Conservation (phyloP, 768 basidiomycete genomes). For the Imleria badia region DNA sequence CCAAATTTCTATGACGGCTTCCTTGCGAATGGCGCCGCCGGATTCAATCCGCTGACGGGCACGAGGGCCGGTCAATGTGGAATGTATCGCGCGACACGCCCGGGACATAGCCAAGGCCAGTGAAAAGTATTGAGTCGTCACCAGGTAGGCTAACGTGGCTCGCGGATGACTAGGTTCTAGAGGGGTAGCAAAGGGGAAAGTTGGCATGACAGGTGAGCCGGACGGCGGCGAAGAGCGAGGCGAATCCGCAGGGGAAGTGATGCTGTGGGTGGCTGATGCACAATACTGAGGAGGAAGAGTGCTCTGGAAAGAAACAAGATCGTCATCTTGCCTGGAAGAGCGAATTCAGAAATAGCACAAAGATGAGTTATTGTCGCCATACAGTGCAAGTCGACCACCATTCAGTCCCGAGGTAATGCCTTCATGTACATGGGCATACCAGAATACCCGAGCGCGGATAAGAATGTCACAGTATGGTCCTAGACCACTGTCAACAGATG, state of each 20-base stretch:
- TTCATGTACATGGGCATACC: slow-evolving; percentile 87
- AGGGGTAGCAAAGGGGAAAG: slow-evolving; percentile 24
- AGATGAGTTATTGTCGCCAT: slow-evolving; percentile 29
- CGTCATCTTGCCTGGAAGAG: slow-evolving; percentile 62
- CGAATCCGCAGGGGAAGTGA: slow-evolving; percentile 34
- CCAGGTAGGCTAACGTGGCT: slow-evolving; percentile 46
- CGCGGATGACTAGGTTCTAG: slow-evolving; percentile 29
- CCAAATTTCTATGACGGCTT: slow-evolving; percentile 79
- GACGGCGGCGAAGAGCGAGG: slow-evolving; percentile 35
- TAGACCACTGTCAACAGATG: slow-evolving; percentile 48
- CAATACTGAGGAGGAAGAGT: slow-evolving; percentile 49
- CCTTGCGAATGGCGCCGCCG: slow-evolving; percentile 55
- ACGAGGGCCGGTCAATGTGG: slow-evolving; percentile 73
- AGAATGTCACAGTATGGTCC: slow-evolving; percentile 56
- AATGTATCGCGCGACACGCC: slow-evolving; percentile 77
- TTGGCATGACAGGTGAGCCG: slow-evolving; percentile 22
- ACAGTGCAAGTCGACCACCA: slow-evolving; percentile 85
- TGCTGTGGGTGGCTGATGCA: slow-evolving; percentile 24
- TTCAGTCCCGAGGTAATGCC: slow-evolving; percentile 78
- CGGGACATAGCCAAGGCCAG: slow-evolving; percentile 73
- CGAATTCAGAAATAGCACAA: background rate
- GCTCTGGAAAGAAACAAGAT: slow-evolving; percentile 69
- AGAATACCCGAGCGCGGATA: slow-evolving; percentile 79
- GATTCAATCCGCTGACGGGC: slow-evolving; percentile 59
- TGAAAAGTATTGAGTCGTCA: slow-evolving; percentile 59